Base-by-base conservation (phyloP, 176 grass and related monocot genomes). In the Aechmea fasciata region DNA sequence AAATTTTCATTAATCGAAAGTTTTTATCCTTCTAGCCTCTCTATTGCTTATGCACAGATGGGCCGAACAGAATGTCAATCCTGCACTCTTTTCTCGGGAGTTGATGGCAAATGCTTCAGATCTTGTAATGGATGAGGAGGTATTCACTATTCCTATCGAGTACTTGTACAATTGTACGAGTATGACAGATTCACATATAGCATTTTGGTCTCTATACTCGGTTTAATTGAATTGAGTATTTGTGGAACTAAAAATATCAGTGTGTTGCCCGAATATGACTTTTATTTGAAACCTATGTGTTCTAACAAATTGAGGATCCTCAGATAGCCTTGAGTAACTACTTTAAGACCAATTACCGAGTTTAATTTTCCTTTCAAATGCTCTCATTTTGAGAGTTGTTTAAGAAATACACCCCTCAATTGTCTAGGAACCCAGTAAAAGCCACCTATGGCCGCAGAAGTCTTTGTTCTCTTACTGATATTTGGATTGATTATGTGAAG, bases 61-160 rank as follows among this genome's bases (percentile, higher is more conserved):
- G 93, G 86, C 93, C 70, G 93, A 85, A 77, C 84, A 66, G 77
- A 73, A 85, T 78, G 71, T 96, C n/a, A 87, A 96, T 85, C 93
- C 93, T 68, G 93, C 88, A 69, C 73, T 96, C 13, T 96, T 96
- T 74, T 87, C 93, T 67, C 83, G 82, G 62, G 89, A 96, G 68
- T 78, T 96, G 69, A 89, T 92, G 81, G 78, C 84, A 74, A 84
- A 92, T 79, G 85, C 71, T 74, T 92, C 83, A 50, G 76, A 59
- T 53, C 84, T 92, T 79, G 51, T 92, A 23, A 59, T 78, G 22
- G 79, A 97, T 70, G 93, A 87, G 62, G 89, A 87, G 89, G 93
- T 96, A 68, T 59, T 41, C 10, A 14, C 13, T 47, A 66, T 33
- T 47, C 13, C 11, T 13, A 41, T 66, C 28, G 1, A 47, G 10